Percentiles rank a stretch among this genome's conserved stretches.
phyloP scores from a whole-genome alignment of 768 basidiomycete species.

The Heimioporus sp. region DNA sequence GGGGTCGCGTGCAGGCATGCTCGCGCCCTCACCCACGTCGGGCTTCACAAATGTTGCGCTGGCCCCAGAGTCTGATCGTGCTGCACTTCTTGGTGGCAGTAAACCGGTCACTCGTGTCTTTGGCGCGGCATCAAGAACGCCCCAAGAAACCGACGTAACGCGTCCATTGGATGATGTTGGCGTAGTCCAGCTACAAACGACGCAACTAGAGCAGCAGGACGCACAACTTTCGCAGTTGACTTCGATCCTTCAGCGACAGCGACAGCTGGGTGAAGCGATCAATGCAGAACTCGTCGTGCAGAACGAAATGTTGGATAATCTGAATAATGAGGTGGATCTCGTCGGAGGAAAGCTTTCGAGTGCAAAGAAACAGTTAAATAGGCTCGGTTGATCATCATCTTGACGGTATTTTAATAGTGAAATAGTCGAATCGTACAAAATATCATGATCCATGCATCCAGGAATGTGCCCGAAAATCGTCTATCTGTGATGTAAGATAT shows the following conservation, averaged over 20 bases:
- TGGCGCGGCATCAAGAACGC: conserved; percentile 53
- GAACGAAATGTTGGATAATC: conserved; percentile 81
- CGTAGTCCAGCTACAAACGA: conserved; percentile 73
- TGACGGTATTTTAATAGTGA: neutral
- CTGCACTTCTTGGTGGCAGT: conserved; percentile 56
- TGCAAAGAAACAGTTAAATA: conserved; percentile 81
- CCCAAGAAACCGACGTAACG: conserved; percentile 81
- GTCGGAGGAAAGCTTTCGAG: conserved; percentile 76
- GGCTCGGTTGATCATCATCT: conserved; percentile 49
- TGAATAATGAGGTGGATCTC: conserved; percentile 72
- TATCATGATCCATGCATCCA: conserved; percentile 20
- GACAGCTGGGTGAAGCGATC: conserved; percentile 85
- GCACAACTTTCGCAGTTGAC: conserved; percentile 75
- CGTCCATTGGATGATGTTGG: conserved; percentile 86
- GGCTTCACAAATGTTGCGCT: conserved; percentile 27
- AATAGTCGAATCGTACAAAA: conserved; percentile 12
- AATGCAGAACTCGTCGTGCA: conserved; percentile 78
- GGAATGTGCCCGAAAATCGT: conserved; percentile 15
- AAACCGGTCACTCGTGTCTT: conserved; percentile 73
- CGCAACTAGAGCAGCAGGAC: conserved; percentile 84
- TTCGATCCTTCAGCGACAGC: conserved; percentile 79
- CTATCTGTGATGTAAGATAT: conserved; percentile 19
- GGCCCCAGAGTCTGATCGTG: conserved; percentile 58
- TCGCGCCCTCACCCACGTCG: conserved; percentile 27
- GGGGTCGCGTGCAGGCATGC: conserved; percentile 37